These are phyloP conservation scores for Flaveria linearis DNA, from an alignment of 129 eudicot species.

Conservation along the genomic window DNA sequence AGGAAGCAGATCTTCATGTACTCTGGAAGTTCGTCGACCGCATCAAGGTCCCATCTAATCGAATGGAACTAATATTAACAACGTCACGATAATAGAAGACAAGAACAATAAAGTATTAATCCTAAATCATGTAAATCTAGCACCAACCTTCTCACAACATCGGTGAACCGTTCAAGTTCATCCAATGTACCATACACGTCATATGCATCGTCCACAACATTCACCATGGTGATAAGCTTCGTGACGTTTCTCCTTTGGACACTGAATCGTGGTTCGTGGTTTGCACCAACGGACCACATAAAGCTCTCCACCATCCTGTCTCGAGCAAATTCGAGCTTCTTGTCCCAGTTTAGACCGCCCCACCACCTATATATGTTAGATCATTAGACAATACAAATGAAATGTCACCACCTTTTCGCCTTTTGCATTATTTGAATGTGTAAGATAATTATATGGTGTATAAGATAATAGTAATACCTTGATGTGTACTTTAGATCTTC, in stretches of 20 bases:
- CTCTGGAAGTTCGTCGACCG: constrained; percentile 50
- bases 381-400: not conserved
- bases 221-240: constrained; percentile 28
- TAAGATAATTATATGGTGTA: not conserved
- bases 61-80: not conserved
- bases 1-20: constrained; percentile 58
- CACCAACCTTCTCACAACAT: constrained; percentile 42
- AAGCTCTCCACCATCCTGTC: constrained; percentile 46
- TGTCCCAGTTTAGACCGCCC: constrained; percentile 22
- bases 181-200: constrained; percentile 48
- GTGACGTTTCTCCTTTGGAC: constrained; percentile 27
- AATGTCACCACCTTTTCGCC: not conserved
- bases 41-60: constrained; percentile 57
- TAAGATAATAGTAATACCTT: constrained; percentile 23
- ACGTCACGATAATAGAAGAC: not conserved
- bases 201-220: constrained; percentile 22
- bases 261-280: constrained; percentile 30
- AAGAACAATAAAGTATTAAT: not conserved
- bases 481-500: constrained; percentile 41
- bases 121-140: not conserved
- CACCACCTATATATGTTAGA: constrained; percentile 42
- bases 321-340: constrained; percentile 40
- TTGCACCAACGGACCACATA: constrained; percentile 6
- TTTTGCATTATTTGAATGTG: not conserved
- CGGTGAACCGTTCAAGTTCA: constrained; percentile 39